phyloP scores from a whole-genome alignment of 352 stramenopile species.

The Pilasporangium apinafurcum region DNA sequence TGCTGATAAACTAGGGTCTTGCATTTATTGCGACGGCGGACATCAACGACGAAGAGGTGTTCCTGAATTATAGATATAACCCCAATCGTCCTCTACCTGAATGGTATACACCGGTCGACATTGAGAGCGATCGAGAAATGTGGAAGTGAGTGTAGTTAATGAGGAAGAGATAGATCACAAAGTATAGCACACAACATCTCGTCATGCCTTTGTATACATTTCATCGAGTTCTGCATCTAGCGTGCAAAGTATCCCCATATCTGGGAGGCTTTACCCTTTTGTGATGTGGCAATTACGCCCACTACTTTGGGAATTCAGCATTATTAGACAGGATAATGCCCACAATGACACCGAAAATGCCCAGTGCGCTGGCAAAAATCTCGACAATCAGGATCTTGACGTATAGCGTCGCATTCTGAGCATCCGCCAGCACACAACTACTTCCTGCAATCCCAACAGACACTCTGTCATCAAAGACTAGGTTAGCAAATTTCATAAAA shows the following conservation, averaged over 20 bases:
- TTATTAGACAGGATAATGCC: conserved; percentile 99
- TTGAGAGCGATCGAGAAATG: conserved; percentile 75
- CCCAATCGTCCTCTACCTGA: conserved; percentile 57
- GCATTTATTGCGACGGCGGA: conserved; percentile 71
- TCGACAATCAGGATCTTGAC: conserved; percentile 99
- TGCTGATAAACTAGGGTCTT: conserved; percentile 57
- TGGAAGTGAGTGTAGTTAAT: conserved; percentile 42
- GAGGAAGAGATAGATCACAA: too few relatives aligned
- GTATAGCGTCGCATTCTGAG: conserved; percentile 97
- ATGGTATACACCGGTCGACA: conserved; percentile 81
- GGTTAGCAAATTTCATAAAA: not conserved
- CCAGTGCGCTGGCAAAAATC: conserved; percentile 99
- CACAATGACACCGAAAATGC: conserved; percentile 98
- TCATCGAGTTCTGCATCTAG: too few relatives aligned
- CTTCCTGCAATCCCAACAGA: conserved; percentile 98
- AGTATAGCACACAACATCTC: too few relatives aligned
- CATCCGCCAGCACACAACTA: conserved; percentile 97
- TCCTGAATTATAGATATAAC: conserved; percentile 89
- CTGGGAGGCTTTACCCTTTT: conserved; percentile 1
- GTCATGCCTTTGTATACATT: too few relatives aligned
- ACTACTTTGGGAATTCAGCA: conserved; percentile 89
- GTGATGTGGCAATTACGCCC: too few relatives aligned
- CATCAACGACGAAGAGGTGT: conserved; percentile 81
- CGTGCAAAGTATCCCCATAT: not conserved
- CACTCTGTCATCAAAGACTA: conserved; percentile 51